Conservation (phyloP, 305 asterid genomes). For the Fraxinus velutina region DNA sequence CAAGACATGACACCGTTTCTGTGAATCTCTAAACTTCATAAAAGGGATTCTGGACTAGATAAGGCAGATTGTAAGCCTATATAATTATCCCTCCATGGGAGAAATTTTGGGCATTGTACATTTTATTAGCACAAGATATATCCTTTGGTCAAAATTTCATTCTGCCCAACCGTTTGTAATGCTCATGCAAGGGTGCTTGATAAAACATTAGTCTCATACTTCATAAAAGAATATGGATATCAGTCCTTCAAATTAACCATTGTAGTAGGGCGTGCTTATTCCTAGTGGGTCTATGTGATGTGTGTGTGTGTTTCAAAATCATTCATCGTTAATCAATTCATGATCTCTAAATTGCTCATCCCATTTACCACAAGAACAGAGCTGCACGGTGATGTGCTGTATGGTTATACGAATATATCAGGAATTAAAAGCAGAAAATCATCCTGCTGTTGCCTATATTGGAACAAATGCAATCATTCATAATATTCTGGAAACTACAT, state of each 20-base stretch:
- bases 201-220: neutral
- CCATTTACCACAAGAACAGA: neutral
- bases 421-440: neutral
- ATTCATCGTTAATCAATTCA: neutral
- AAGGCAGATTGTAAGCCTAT: neutral
- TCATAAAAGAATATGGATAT: neutral
- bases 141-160: neutral
- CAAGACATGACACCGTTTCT: neutral
- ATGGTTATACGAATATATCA: neutral
- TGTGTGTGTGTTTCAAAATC: neutral
- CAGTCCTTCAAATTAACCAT: neutral
- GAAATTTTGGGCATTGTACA: neutral
- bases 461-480: constrained; percentile 8
- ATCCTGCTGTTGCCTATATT: neutral
- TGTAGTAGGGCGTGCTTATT: neutral
- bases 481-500: constrained; percentile 21
- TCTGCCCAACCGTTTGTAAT: neutral
- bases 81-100: neutral
- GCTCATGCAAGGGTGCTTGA: neutral
- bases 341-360: constrained; percentile 11
- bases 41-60: neutral
- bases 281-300: neutral
- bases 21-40: neutral
- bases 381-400: constrained; percentile 6
- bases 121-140: neutral